Evolutionary conservation across 1,284 basidiomycete genomes (phyloP).

Genomic region (Rhizoctonia solani): DNA sequence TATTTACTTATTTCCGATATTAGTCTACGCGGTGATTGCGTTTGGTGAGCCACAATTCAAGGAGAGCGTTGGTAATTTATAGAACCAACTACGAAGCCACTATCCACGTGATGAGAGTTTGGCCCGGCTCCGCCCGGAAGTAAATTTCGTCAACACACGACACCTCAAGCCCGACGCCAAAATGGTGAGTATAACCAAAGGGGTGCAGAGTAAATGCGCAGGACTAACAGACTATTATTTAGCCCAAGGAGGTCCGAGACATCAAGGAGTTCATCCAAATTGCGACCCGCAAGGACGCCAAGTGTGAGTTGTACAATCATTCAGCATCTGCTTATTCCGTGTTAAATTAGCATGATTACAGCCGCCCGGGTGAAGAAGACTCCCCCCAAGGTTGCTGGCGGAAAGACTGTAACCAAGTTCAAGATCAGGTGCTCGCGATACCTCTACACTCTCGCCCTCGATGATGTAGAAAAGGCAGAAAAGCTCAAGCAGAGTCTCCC

Average conservation of each 20-base stretch:
- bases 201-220: not conserved
- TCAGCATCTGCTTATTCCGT: not conserved
- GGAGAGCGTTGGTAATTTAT: not conserved
- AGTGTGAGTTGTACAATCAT: conserved; percentile 47
- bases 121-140: not conserved
- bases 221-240: conserved; percentile 14
- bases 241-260: conserved; percentile 98
- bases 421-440: conserved; percentile 98
- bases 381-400: conserved; percentile 63
- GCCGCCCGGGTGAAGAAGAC: conserved; percentile 98
- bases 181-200: conserved; percentile 18
- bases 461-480: conserved; percentile 98
- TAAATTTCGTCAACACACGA: conserved; percentile 10
- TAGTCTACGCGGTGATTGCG: too few species aligned
- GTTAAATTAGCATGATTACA: conserved; percentile 45
- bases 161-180: conserved; percentile 5
- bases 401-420: conserved; percentile 93
- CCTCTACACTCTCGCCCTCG: conserved; percentile 95
- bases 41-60: not conserved
- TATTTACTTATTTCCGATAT: too few species aligned
- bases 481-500: conserved; percentile 96
- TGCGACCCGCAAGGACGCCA: conserved; percentile 74
- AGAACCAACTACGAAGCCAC: not conserved
- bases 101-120: not conserved
- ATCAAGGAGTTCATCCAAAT: conserved; percentile 99